phyloP scores from a whole-genome alignment of 164 flowering plant genomes.

The Berberis thunbergii region DNA sequence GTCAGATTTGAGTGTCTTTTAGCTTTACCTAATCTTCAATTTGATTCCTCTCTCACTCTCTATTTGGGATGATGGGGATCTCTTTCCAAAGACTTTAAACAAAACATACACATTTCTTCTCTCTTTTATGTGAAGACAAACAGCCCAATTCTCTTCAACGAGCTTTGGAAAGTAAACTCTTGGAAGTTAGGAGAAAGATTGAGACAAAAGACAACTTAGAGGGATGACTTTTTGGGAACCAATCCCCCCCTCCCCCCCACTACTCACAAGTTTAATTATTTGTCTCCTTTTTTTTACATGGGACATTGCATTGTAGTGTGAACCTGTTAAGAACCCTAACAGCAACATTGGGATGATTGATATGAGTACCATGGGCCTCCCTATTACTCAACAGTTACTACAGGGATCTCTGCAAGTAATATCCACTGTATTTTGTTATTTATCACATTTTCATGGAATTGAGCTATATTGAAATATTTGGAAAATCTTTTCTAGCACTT shows the following conservation, averaged over 20 bases:
- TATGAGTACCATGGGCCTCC: no score
- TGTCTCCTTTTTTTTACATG: slow-evolving; percentile 1
- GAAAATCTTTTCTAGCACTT: no score
- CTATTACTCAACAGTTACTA: background rate
- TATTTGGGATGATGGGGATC: background rate
- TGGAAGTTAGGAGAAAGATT: slow-evolving; percentile 18
- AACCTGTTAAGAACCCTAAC: background rate
- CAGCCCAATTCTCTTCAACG: slow-evolving; percentile 13
- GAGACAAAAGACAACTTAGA: slow-evolving; percentile 13
- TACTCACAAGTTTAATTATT: background rate
- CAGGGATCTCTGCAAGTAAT: no score
- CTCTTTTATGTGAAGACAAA: slow-evolving; percentile 15
- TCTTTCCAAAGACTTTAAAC: slow-evolving; percentile 12
- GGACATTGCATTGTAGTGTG: background rate
- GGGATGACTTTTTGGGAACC: slow-evolving; percentile 6
- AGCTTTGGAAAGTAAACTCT: slow-evolving; percentile 24
- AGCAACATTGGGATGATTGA: no score
- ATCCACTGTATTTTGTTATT: no score
- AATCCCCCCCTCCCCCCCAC: background rate
- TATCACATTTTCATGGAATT: no score
- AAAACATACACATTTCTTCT: background rate
- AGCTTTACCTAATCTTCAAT: slow-evolving; percentile 14
- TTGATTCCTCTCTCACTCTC: slow-evolving; percentile 9
- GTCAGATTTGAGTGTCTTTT: slow-evolving; percentile 18
- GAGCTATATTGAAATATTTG: no score